Evolutionary conservation across 345 rosid species (phyloP), one percentile per base, ranked within the genome.

Genomic region (Salix caprea): DNA sequence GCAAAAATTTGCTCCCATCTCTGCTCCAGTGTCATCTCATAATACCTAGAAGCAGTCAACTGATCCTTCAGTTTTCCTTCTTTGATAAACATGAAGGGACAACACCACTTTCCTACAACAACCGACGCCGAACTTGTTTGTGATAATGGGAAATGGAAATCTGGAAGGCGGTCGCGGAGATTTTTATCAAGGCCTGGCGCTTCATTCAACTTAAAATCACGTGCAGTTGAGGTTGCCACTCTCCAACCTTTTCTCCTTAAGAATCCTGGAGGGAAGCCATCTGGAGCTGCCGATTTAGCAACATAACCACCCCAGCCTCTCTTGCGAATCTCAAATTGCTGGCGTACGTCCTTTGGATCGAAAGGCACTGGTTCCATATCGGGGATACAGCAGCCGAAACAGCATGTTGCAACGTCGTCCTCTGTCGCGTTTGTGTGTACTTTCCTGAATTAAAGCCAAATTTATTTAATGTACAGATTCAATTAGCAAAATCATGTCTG

Each of bases 21-120:
- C 37, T 78, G 77, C 26, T 73, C 77, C 3, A 78, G 74, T 58
- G 39, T 78, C 60, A 78, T 73, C 58, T 58, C 54, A 16, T 78
- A 58, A 12, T 26, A 78, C 6, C 61, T 73, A 32, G 77, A 78
- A 21, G 21, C 58, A 1, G 32, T 69, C 48, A 78, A 3, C 67
- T 78, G 81, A 1, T 78, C 73, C 46, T 78, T 24, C 23, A 60
- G 36, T 9, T 12, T 16, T 68, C 44, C 69, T 1, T 78, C 81
- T 42, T 44, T 73, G 18, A 78, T 68, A 11, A 78, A 78, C 46
- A 73, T 68, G 64, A 73, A 78, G 9, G 81, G 77, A 69, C 19
- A 40, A 12, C 44, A 78, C 81, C 81, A 78, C 34, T 68, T 78
- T 14, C 81, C 81, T 46, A 54, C 81, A 44, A 44, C 61, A 18